Percentiles rank a stretch among this genome's conserved stretches.
Conservation (phyloP, 2,329 filamentous ascomycete genomes). For the Chalara sp. region DNA sequence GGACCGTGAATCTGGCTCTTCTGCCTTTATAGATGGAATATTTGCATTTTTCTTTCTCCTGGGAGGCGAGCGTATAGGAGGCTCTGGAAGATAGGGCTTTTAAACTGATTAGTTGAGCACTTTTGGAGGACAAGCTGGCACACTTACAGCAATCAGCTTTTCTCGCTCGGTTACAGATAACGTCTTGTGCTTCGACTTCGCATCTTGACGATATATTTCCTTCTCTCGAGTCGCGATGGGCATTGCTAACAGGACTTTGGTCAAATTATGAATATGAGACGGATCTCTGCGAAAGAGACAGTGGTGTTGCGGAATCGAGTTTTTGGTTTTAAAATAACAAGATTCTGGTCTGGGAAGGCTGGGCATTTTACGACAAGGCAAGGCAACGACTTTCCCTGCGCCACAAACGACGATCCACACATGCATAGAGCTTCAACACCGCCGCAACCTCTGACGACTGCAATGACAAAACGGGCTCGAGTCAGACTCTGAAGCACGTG, state of each 20-base stretch:
- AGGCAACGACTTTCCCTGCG: too few relatives aligned
- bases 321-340: too few relatives aligned
- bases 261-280: slow-evolving; percentile 5
- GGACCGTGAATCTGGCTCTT: slow-evolving; percentile 18
- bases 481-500: too few relatives aligned
- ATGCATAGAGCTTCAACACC: too few relatives aligned
- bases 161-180: slow-evolving; percentile 38
- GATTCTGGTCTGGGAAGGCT: too few relatives aligned
- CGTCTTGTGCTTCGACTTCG: slow-evolving; percentile 34
- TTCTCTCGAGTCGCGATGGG: slow-evolving; percentile 28
- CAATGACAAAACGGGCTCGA: too few relatives aligned
- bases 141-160: slow-evolving; percentile 37
- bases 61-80: slow-evolving; percentile 15
- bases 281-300: too few relatives aligned
- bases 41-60: slow-evolving; percentile 19
- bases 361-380: too few relatives aligned
- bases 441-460: too few relatives aligned
- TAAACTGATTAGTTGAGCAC: slow-evolving; percentile 1
- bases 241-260: slow-evolving; percentile 10
- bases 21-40: slow-evolving; percentile 17
- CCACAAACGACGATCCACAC: too few relatives aligned
- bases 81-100: slow-evolving; percentile 27
- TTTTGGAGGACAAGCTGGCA: neutral
- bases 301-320: too few relatives aligned
- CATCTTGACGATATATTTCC: slow-evolving; percentile 38